Evolutionary conservation across 2,329 filamentous ascomycete genomes (phyloP).

Genomic region (Fusarium acutatum): DNA sequence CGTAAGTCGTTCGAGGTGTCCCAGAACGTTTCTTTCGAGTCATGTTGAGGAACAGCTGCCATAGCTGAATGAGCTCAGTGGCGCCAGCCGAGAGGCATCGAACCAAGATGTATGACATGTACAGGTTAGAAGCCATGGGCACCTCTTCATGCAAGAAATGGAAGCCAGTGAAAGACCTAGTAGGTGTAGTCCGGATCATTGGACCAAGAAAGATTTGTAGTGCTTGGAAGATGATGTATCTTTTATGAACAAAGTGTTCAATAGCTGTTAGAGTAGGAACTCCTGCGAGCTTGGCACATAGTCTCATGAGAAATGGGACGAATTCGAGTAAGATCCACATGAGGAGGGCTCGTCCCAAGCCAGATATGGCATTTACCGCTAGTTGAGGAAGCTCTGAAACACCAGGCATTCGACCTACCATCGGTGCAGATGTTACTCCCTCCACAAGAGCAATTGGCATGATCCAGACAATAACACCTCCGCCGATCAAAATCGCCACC

Average conservation of each 20-base stretch:
- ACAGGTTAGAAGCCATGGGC: accelerated
- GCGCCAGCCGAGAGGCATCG: neutral
- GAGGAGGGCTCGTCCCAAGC: accelerated
- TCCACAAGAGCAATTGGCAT: neutral
- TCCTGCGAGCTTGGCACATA: neutral
- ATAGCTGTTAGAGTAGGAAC: accelerated
- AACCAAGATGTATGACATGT: neutral
- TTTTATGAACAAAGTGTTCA: neutral
- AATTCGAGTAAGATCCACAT: neutral
- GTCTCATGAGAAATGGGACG: neutral
- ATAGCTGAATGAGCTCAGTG: neutral
- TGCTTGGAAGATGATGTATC: neutral
- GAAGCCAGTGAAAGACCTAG: too few species aligned
- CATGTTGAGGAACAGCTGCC: neutral
- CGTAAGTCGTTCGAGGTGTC: accelerated
- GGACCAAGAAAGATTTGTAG: neutral
- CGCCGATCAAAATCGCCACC: accelerated
- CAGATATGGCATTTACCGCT: neutral
- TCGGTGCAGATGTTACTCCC: accelerated
- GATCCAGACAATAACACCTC: neutral
- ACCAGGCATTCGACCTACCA: accelerated
- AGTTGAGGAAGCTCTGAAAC: neutral
- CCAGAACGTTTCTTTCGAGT: accelerated
- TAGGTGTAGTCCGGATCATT: neutral
- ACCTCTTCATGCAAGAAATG: neutral